Percentiles rank a stretch among this genome's conserved stretches.
phyloP scores from a whole-genome alignment of 2,329 filamentous ascomycete species.

The Epichloe scottii region DNA sequence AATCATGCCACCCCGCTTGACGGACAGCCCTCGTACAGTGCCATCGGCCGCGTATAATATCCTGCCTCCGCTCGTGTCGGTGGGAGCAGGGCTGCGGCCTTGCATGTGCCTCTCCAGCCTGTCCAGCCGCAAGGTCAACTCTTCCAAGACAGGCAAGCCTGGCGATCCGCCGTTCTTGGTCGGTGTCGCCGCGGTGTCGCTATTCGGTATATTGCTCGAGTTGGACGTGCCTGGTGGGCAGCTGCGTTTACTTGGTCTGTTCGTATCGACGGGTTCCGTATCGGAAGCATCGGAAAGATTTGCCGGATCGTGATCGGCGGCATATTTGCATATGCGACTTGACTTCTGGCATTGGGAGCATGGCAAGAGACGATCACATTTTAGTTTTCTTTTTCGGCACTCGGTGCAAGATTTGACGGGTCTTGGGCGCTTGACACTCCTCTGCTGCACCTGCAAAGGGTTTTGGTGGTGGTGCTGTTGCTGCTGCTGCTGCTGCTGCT shows the following conservation, averaged over 20 bases:
- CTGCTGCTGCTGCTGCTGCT: conserved; percentile 9
- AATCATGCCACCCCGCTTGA: conserved; percentile 32
- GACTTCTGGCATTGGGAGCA: conserved; percentile 48
- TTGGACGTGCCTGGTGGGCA: conserved; percentile 17
- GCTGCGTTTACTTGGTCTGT: conserved; percentile 27
- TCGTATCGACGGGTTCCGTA: conserved; percentile 19
- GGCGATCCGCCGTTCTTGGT: conserved; percentile 21
- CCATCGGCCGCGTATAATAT: conserved; percentile 25
- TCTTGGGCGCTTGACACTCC: conserved; percentile 39
- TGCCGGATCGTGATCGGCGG: conserved; percentile 33
- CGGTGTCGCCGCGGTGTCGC: conserved; percentile 14
- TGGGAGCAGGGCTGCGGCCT: conserved; percentile 27
- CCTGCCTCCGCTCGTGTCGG: conserved; percentile 20
- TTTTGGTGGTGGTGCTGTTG: conserved; percentile 10
- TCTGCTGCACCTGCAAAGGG: conserved; percentile 17
- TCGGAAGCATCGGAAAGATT: conserved; percentile 39
- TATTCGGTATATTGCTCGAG: conserved; percentile 11
- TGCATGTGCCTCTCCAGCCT: conserved; percentile 39
- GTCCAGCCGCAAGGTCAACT: conserved; percentile 37
- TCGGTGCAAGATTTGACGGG: conserved; percentile 45
- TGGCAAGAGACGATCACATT: conserved; percentile 42
- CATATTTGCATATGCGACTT: conserved; percentile 40
- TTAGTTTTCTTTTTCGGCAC: conserved; percentile 44
- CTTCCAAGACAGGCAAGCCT: conserved; percentile 28
- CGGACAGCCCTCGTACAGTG: conserved; percentile 36